These are phyloP conservation scores for Hyaloscypha bicolor DNA, from an alignment of 495 filamentous ascomycete species.

Conservation along the genomic window DNA sequence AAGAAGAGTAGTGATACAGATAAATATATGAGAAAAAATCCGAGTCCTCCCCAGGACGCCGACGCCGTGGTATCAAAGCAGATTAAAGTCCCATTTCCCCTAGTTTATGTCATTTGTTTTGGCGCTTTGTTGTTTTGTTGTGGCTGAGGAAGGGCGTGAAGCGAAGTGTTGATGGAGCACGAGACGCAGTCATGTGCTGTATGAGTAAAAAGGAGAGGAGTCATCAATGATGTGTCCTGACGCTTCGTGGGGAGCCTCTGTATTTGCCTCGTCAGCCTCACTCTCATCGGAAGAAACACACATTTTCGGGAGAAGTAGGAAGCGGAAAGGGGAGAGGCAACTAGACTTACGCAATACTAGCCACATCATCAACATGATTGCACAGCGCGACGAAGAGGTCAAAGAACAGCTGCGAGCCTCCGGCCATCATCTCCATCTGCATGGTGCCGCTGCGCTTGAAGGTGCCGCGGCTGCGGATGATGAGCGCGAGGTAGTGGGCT, in stretches of 20 bases:
- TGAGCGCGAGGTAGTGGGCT: slow-evolving; percentile 91
- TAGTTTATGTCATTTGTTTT: not conserved
- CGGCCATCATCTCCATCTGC: slow-evolving; percentile 96
- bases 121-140: not conserved
- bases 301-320: not conserved
- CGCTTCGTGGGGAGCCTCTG: slow-evolving; percentile 33
- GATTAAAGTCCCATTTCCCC: not conserved
- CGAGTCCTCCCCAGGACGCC: slow-evolving; percentile 16
- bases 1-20: slow-evolving; percentile 31
- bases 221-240: slow-evolving; percentile 31
- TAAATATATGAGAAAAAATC: not conserved
- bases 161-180: not conserved
- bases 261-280: slow-evolving; percentile 12
- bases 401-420: slow-evolving; percentile 88
- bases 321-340: slow-evolving; percentile 7
- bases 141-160: not conserved
- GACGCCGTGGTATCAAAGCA: slow-evolving; percentile 15
- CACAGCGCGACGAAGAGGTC: slow-evolving; percentile 97
- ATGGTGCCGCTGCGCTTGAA: slow-evolving; percentile 97
- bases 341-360: slow-evolving; percentile 31
- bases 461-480: slow-evolving; percentile 89
- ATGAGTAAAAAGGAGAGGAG: not conserved
- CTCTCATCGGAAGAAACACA: too few relatives aligned
- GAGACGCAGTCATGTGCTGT: slow-evolving; percentile 10
- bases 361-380: slow-evolving; percentile 90